Base-by-base conservation (phyloP, 305 asterid species). In the Fraxinus sp. region DNA sequence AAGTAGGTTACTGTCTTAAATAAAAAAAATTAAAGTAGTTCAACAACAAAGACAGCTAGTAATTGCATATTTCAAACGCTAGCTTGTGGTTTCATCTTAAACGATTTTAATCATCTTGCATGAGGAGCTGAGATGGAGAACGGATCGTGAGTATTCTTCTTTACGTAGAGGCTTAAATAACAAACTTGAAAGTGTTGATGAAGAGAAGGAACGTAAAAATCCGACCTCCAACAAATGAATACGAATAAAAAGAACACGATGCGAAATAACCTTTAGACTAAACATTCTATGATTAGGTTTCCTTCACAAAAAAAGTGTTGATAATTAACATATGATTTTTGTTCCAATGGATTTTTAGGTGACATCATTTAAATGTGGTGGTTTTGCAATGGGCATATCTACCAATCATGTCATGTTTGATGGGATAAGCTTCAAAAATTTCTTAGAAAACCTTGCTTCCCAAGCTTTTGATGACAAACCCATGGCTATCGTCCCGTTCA, bases 291-390 rank as follows among this genome's bases (percentile, higher is more conserved):
- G 64, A 16, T 52, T 52, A 52, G 8, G 22, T 52, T 52, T 16
- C 9, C 64, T 16, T 52, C 22, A 18, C n/a, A 13, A 3, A 16
- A 52, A 52, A 16, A 39, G 16, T 59, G 30, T 59, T 59, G 70
- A 59, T 20, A 20, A 20, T 59, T 20, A 59, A 59, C 30, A 20
- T 7, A 24, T 3, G 28, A 71, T 16, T 32, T 57, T 3, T 77
- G 30, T 37, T 46, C 18, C 57, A 3, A 46, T 13, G 5, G 20
- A 28, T 3, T 62, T 82, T 24, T 5, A 95, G 97, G 90, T 94
- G 11, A 95, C 98, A 43, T 89, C 97, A 73, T 95, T 95, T 84
- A 92, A 89, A 79, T 95, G 98, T 80, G 98, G 98, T 43, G 94
- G 98, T 70, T 92, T 95, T 80, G 93, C 88, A 32, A n/a, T 95